Conservation (phyloP, 2,329 filamentous ascomycete genomes). For the Botrytis pseudocinerea region DNA sequence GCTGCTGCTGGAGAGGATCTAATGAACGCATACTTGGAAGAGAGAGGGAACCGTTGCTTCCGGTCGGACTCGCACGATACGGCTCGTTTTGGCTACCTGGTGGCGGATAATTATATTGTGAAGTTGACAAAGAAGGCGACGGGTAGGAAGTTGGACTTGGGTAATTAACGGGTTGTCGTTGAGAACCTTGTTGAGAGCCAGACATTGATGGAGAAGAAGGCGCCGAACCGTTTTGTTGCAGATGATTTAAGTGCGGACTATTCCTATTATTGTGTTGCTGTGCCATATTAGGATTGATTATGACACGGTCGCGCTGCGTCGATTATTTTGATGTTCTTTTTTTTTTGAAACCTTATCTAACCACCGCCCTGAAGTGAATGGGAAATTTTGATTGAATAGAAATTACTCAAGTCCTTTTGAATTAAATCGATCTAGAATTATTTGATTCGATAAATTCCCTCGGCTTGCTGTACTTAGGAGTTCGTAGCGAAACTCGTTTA, state of each 20-base stretch:
- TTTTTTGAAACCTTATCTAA: constrained; percentile 20
- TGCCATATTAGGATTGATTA: constrained; percentile 29
- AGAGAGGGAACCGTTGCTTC: constrained; percentile 48
- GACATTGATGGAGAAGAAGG: constrained; percentile 41
- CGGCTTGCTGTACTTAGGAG: constrained; percentile 18
- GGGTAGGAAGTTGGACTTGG: constrained; percentile 52
- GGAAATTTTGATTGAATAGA: constrained; percentile 6
- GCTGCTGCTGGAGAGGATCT: constrained; percentile 44
- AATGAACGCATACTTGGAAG: constrained; percentile 53
- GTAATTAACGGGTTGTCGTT: constrained; percentile 42
- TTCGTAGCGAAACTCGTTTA: constrained; percentile 19
- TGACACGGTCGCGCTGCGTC: constrained; percentile 25
- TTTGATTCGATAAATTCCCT: constrained; percentile 18
- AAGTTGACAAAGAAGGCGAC: constrained; percentile 48
- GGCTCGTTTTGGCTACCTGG: constrained; percentile 43
- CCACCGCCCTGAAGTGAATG: background rate
- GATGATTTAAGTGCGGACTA: constrained; percentile 37
- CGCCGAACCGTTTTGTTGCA: constrained; percentile 37
- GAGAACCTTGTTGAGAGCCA: constrained; percentile 33
- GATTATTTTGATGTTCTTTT: constrained; percentile 20
- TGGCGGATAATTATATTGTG: constrained; percentile 51
- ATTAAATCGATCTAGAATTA: constrained; percentile 1
- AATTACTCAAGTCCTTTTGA: constrained; percentile 7
- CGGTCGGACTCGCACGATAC: constrained; percentile 48
- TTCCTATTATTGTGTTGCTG: constrained; percentile 34